Evolutionary conservation across 164 flowering plant species (phyloP).

Genomic region (Magnolia sinica): DNA sequence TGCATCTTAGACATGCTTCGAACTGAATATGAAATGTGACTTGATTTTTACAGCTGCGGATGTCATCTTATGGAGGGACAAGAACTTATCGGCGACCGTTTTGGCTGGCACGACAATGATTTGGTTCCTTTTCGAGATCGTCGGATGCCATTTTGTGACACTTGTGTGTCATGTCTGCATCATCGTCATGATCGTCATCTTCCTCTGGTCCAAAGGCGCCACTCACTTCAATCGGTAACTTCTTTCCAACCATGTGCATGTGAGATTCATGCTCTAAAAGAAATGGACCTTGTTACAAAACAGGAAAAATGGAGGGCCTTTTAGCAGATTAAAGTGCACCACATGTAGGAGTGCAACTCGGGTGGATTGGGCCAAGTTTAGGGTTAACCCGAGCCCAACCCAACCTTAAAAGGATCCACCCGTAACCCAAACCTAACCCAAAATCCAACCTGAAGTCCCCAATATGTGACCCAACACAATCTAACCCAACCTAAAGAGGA

Average conservation of each 20-base stretch:
- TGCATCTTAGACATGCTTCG: not conserved
- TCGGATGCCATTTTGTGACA: constrained; percentile 56
- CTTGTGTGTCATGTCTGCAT: constrained; percentile 56
- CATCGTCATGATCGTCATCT: constrained; percentile 45
- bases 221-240: constrained; percentile 43
- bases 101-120: constrained; percentile 34
- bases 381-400: too few relatives aligned
- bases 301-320: too few relatives aligned
- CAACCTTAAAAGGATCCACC: too few relatives aligned
- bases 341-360: too few relatives aligned
- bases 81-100: constrained; percentile 37
- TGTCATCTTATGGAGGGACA: constrained; percentile 55
- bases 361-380: too few relatives aligned
- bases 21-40: not conserved
- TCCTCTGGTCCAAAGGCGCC: constrained; percentile 48
- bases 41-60: constrained; percentile 58
- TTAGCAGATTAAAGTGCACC: too few relatives aligned
- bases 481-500: too few relatives aligned
- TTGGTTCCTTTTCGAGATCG: constrained; percentile 70
- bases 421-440: too few relatives aligned
- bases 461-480: too few relatives aligned
- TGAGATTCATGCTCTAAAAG: too few relatives aligned
- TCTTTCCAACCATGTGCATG: not conserved
- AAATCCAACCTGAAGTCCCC: too few relatives aligned
- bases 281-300: too few relatives aligned